Evolutionary conservation across 2,329 filamentous ascomycete species (phyloP).

Genomic region (Phoma sp.): DNA sequence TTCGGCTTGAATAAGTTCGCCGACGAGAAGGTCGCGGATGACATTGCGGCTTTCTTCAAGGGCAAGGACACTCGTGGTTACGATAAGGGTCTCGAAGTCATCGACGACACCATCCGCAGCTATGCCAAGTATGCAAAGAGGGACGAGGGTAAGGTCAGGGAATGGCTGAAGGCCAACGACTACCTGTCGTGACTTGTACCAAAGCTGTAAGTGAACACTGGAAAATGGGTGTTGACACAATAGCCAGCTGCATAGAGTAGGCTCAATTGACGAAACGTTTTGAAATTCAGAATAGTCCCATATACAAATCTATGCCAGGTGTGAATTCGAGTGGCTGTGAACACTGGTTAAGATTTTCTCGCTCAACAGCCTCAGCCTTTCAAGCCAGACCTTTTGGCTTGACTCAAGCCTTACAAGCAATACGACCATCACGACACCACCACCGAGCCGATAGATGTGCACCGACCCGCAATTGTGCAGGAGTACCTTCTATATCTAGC

Average conservation of each 20-base stretch:
- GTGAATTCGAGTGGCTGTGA: neutral
- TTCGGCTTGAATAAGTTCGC: constrained; percentile 80
- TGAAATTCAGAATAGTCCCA: neutral
- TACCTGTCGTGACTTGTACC: constrained; percentile 52
- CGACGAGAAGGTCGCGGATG: constrained; percentile 69
- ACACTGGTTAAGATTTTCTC: neutral
- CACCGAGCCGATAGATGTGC: constrained; percentile 4
- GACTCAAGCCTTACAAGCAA: constrained; percentile 6
- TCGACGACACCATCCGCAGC: constrained; percentile 83
- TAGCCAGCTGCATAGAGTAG: neutral
- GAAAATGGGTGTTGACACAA: neutral
- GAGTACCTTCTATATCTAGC: constrained; percentile 12
- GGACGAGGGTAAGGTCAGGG: constrained; percentile 73
- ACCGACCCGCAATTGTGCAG: constrained; percentile 8
- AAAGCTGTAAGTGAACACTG: constrained; percentile 14
- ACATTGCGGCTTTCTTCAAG: constrained; percentile 85
- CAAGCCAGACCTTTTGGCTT: neutral
- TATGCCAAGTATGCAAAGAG: constrained; percentile 82
- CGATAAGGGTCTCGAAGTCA: constrained; percentile 82
- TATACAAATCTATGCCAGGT: neutral
- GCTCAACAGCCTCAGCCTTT: neutral
- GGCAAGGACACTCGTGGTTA: constrained; percentile 85
- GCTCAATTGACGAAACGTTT: neutral
- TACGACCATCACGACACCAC: constrained; percentile 9
- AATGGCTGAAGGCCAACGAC: constrained; percentile 74